These are phyloP conservation scores for Babesia microti DNA, from an alignment of 169 alveolate genomes.

Conservation along the genomic window DNA sequence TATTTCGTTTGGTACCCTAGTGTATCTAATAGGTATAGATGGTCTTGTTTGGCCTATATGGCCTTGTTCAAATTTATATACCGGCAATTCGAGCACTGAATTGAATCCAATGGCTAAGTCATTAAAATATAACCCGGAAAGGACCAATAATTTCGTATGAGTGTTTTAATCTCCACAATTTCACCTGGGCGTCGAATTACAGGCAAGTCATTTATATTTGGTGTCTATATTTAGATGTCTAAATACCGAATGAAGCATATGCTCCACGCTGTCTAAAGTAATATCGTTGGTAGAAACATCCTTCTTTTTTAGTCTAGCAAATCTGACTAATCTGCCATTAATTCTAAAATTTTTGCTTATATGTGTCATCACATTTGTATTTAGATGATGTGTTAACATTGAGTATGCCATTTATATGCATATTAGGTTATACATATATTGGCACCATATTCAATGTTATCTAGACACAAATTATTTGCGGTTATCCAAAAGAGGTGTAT, in stretches of 20 bases:
- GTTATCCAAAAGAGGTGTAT: slow-evolving; percentile 12
- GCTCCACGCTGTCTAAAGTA: too few relatives aligned
- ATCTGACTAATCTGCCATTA: not conserved
- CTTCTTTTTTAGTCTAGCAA: too few relatives aligned
- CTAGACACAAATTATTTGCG: not conserved
- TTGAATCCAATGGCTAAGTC: slow-evolving; percentile 69
- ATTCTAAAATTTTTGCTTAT: not conserved
- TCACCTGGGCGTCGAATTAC: slow-evolving; percentile 68
- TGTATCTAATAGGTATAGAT: slow-evolving; percentile 17
- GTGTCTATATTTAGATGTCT: too few relatives aligned
- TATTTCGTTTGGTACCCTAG: slow-evolving; percentile 64
- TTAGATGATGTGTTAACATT: not conserved
- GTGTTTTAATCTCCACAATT: slow-evolving; percentile 52
- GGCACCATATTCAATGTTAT: not conserved
- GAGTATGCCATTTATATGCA: not conserved
- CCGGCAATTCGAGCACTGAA: slow-evolving; percentile 63
- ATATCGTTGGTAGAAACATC: too few relatives aligned
- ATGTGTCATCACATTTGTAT: not conserved
- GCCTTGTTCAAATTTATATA: slow-evolving; percentile 49
- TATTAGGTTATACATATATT: slow-evolving; percentile 1
- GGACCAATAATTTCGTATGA: slow-evolving; percentile 63
- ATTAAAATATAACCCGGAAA: slow-evolving; percentile 46
- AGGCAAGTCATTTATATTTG: slow-evolving; percentile 63
- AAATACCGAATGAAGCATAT: too few relatives aligned
- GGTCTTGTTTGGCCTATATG: slow-evolving; percentile 13